Evolutionary conservation across 139 green algal species (phyloP).

Genomic region (Asterochloris erici): DNA sequence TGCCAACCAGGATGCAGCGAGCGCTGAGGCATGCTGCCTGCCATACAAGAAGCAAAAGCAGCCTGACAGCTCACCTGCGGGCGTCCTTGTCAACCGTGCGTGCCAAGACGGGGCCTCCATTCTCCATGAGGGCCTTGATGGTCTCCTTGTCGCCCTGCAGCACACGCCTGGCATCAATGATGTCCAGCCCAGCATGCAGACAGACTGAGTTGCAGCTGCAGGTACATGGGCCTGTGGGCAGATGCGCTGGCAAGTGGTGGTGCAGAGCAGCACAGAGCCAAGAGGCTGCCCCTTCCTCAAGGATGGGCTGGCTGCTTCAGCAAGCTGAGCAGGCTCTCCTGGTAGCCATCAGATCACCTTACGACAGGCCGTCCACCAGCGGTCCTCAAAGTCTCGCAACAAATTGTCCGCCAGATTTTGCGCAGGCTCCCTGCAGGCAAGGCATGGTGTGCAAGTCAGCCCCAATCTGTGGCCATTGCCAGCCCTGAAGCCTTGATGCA

Average conservation of each 20-base stretch:
- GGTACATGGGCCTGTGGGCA: too few species aligned
- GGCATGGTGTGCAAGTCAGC: not conserved
- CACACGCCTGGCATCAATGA: not conserved
- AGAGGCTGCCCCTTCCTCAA: too few species aligned
- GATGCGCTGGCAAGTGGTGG: too few species aligned
- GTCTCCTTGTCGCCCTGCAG: slow-evolving; percentile 61
- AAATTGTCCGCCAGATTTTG: slow-evolving; percentile 81
- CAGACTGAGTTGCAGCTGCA: too few species aligned
- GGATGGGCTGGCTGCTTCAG: too few species aligned
- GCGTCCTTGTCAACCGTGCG: slow-evolving; percentile 67
- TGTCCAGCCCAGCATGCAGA: too few species aligned
- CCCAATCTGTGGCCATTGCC: not conserved
- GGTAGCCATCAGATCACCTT: slow-evolving; percentile 39
- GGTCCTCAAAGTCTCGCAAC: slow-evolving; percentile 77
- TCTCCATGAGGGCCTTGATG: slow-evolving; percentile 57
- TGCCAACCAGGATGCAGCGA: not conserved
- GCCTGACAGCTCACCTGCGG: slow-evolving; percentile 43
- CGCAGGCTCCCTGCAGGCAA: slow-evolving; percentile 54
- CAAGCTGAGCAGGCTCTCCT: too few species aligned
- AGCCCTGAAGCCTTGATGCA: not conserved
- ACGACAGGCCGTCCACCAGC: slow-evolving; percentile 75
- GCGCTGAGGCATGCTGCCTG: not conserved
- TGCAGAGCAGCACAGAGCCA: too few species aligned
- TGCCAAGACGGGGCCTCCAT: slow-evolving; percentile 52
- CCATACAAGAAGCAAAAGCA: not conserved